phyloP scores from a whole-genome alignment of 768 basidiomycete genomes.

The Holtermanniella nyarrowii region DNA sequence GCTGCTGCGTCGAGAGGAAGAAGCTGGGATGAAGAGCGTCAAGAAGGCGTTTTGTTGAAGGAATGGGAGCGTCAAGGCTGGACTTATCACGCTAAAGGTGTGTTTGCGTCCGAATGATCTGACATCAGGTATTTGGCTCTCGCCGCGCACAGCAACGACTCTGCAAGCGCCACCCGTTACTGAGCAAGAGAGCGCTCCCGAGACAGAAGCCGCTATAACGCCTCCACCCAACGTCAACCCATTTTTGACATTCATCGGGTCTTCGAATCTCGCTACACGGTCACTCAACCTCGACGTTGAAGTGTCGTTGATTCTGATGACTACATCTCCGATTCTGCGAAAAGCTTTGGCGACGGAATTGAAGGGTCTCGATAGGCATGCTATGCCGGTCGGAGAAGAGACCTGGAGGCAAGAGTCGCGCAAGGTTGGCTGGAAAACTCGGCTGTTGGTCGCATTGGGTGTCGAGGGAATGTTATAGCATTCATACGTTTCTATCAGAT shows the following conservation, averaged over 20 bases:
- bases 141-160: slow-evolving; percentile 32
- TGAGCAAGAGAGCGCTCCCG: not conserved
- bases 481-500: not conserved
- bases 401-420: slow-evolving; percentile 38
- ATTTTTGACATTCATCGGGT: slow-evolving; percentile 75
- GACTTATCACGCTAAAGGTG: slow-evolving; percentile 99
- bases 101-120: not conserved
- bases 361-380: slow-evolving; percentile 29
- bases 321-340: slow-evolving; percentile 48
- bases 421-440: slow-evolving; percentile 33
- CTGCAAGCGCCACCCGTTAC: slow-evolving; percentile 34
- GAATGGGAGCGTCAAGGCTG: slow-evolving; percentile 86
- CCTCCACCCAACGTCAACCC: slow-evolving; percentile 41
- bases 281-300: slow-evolving; percentile 86
- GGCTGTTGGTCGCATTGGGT: slow-evolving; percentile 33
- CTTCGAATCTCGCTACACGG: slow-evolving; percentile 86
- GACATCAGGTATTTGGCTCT: slow-evolving; percentile 74
- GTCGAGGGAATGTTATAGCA: slow-evolving; percentile 25
- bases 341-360: slow-evolving; percentile 37
- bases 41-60: slow-evolving; percentile 54
- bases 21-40: slow-evolving; percentile 15
- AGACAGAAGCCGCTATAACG: not conserved
- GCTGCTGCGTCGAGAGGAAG: slow-evolving; percentile 24
- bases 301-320: slow-evolving; percentile 71
- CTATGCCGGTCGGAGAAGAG: slow-evolving; percentile 29